These are phyloP conservation scores for Aspergillus persii DNA, from an alignment of 2,329 filamentous ascomycete genomes.

Conservation along the genomic window DNA sequence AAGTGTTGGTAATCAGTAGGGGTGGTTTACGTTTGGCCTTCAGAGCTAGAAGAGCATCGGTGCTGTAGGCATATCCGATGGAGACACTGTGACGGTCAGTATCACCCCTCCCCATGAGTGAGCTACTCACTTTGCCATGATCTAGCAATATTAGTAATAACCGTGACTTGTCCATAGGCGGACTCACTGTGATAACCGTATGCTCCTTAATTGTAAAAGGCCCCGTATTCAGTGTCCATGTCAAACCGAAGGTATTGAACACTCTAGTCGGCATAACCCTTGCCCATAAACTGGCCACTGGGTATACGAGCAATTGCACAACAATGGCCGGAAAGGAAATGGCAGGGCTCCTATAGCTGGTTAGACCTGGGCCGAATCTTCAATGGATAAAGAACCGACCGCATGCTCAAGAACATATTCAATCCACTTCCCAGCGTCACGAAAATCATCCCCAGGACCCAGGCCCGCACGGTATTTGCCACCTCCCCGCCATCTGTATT, in stretches of 20 bases:
- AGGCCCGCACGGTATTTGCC: slow-evolving; percentile 64
- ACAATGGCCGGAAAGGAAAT: slow-evolving; percentile 62
- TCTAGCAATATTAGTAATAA: neutral
- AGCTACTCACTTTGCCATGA: slow-evolving; percentile 52
- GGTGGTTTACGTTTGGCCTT: neutral
- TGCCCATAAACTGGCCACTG: slow-evolving; percentile 44
- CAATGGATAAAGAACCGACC: slow-evolving; percentile 28
- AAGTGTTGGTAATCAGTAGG: neutral
- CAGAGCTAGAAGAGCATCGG: slow-evolving; percentile 68
- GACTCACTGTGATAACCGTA: slow-evolving; percentile 34
- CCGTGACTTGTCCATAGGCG: neutral
- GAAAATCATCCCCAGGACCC: slow-evolving; percentile 60
- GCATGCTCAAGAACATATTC: slow-evolving; percentile 57
- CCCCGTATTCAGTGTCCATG: slow-evolving; percentile 43
- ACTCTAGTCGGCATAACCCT: slow-evolving; percentile 36
- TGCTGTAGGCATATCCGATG: slow-evolving; percentile 63
- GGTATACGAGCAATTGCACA: slow-evolving; percentile 62
- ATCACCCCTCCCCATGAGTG: neutral
- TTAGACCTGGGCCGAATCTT: neutral
- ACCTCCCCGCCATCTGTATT: slow-evolving; percentile 65
- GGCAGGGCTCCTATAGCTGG: slow-evolving; percentile 44
- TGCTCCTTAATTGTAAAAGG: slow-evolving; percentile 51
- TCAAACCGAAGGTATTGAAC: slow-evolving; percentile 37
- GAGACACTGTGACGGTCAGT: slow-evolving; percentile 56
- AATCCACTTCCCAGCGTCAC: slow-evolving; percentile 62